A percentile compares a stretch with the other conserved stretches of the same genome.
Conservation (phyloP, 1,284 basidiomycete genomes). For the Rhodotorula mucilaginosa region DNA sequence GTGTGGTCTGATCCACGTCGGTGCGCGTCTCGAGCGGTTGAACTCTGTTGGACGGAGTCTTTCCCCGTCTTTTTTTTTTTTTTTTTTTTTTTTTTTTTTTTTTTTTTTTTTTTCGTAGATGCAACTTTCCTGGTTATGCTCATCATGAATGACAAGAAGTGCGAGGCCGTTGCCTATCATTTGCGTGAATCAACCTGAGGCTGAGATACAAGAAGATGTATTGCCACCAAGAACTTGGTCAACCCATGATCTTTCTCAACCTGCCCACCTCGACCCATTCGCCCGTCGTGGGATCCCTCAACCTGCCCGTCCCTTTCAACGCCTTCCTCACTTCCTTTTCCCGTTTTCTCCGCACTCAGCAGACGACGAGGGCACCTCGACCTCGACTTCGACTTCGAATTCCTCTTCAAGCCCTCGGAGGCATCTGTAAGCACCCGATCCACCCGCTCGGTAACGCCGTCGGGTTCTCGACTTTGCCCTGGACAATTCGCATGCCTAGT, state of each 20-base stretch:
- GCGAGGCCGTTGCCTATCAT: too few relatives aligned
- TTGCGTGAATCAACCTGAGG: too few relatives aligned
- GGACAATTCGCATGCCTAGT: slow-evolving; percentile 81
- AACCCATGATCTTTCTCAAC: slow-evolving; percentile 31
- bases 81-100: too few relatives aligned
- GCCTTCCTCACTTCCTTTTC: slow-evolving; percentile 2
- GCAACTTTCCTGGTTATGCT: too few relatives aligned
- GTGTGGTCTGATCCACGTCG: too few relatives aligned
- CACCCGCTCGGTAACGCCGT: slow-evolving; percentile 89
- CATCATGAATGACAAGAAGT: too few relatives aligned
- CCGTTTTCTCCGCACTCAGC: background rate
- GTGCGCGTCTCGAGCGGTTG: too few relatives aligned
- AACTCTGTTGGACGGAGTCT: too few relatives aligned
- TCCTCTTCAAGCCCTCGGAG: slow-evolving; percentile 79
- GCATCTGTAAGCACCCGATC: slow-evolving; percentile 95
- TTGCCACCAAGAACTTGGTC: background rate
- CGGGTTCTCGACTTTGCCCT: slow-evolving; percentile 73
- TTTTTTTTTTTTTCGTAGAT: too few relatives aligned
- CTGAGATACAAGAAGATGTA: too few relatives aligned
- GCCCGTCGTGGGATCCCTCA: slow-evolving; percentile 22
- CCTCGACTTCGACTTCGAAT: slow-evolving; percentile 12
- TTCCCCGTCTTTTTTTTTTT: too few relatives aligned
- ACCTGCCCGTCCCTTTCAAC: slow-evolving; percentile 5
- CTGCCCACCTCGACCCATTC: slow-evolving; percentile 20
- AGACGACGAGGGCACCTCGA: background rate